Base-by-base conservation (phyloP, 495 filamentous ascomycete species). In the Trichoderma orchidacearum region DNA sequence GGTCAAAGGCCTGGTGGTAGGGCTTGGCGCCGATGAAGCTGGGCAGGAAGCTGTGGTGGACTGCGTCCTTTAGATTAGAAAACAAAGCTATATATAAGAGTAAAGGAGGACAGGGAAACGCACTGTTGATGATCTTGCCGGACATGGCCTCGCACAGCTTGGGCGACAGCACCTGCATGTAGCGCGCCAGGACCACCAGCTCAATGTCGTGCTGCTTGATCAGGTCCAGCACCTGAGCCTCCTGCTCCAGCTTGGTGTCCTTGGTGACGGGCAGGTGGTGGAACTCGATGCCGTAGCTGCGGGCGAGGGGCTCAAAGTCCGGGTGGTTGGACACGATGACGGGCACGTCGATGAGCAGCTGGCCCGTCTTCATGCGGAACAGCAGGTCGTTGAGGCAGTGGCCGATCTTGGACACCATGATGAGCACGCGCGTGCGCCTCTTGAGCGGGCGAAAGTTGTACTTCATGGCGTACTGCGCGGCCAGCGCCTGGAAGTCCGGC, bases 361-460 rank as follows among this genome's bases (percentile, higher is more conserved):
- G 78, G 57, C 75, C 73, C 41, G 78, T 84, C 64, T 75, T 72
- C 57, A 80, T 75, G 45, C 85, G 80, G 80, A 85, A 89, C 13
- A 89, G 77, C n/a, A 89, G 71, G 65, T 89, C 85, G 67, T 89
- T 87, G 54, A 89, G 73, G 66, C 85, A 89, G 71, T 88, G 85
- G 38, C 85, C 85, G 63, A 85, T 87, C 72, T 89, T 89, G 56
- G 82, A 85, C 59, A 88, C 85, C 84, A 89, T 87, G 75, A 89
- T 86, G 64, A 89, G 74, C 57, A 87, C 80, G 55, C 80, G 76
- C 25, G 81, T 79, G 68, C 86, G 87, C 62, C 80, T 71, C 48
- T 76, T 68, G 23, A 78, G 75, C 30, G 80, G 75, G 58, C 79
- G 71, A 63, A 89, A 75, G 57, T 81, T 72, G 70, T 83, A 88